phyloP scores from a whole-genome alignment of 441 rosid species.

The Pelargonium citronellum region DNA sequence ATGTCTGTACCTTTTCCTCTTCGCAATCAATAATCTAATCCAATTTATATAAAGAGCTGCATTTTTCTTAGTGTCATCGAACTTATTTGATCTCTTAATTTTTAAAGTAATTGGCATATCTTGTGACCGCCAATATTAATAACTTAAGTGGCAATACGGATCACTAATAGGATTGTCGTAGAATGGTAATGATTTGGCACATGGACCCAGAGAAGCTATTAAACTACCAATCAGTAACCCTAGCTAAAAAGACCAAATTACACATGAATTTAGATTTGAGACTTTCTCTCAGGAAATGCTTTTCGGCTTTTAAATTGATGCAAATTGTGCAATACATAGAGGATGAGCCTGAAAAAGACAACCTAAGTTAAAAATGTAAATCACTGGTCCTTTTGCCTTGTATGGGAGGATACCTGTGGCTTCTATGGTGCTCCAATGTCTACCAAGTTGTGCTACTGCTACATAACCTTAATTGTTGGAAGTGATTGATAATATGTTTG shows the following conservation, averaged over 20 bases:
- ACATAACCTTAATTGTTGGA: slow-evolving; percentile 10
- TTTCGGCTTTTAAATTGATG: not conserved
- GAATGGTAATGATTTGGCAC: slow-evolving; percentile 2
- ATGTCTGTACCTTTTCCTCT: not conserved
- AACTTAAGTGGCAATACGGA: not conserved
- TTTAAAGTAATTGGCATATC: not conserved
- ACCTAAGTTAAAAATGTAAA: not conserved
- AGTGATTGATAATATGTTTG: slow-evolving; percentile 18
- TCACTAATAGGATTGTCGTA: not conserved
- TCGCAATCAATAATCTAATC: not conserved
- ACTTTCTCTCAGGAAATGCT: not conserved
- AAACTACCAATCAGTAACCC: not conserved
- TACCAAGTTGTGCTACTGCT: not conserved
- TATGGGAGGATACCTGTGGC: too few species aligned
- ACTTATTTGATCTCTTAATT: not conserved
- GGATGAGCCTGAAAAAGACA: not conserved
- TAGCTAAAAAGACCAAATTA: not conserved
- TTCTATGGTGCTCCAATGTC: too few species aligned
- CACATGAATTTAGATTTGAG: not conserved
- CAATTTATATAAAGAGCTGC: not conserved
- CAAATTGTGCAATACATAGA: not conserved
- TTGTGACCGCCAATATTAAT: not conserved
- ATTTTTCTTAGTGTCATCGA: not conserved
- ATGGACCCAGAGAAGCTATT: not conserved
- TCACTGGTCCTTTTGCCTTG: too few species aligned